Evolutionary conservation across 805 yeast species (phyloP), one percentile per base, ranked within the genome.

Genomic region (Kregervanrija delftensis): DNA sequence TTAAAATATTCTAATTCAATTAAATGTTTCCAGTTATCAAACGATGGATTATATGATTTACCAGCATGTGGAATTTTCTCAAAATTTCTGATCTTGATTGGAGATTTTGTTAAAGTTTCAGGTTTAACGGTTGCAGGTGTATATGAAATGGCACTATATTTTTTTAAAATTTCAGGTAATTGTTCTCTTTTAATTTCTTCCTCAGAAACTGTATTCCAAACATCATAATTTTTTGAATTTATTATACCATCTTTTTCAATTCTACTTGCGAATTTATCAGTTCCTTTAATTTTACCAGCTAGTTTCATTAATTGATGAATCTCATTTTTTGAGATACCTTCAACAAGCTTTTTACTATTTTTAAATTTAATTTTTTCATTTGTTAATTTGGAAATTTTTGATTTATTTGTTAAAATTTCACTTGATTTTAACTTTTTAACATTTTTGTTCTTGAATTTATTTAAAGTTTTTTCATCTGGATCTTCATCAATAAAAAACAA

Each of bases 1-100:
- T 71, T 69, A 42, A 61, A 72, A 54, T 73, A 82, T 64, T 89
- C 97, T 43, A 71, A 68, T 43, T 76, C 68, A 42, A 93, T 76
- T 53, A 90, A 72, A 14, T 63, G 65, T 54, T 79, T 79, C 99
- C 99, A 93, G 28, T 85, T 78, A 45, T 82, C 84, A 51, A 81
- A 69, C 11, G 91, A 74, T 22, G 99, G 99, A 60, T 93, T 93
- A 60, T 88, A 93, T 2, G 98, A 90, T 61, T 84, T 86, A 44
- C 98, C 98, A 2, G 83, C 93, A 55, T 83, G 82, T 11, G 96
- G 89, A 3, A 80, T 45, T 2, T 53, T 62, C 14, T 71, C 80
- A 39, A 66, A 55, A n/a, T 72, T 72, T 46, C 69, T 73, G 13
- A 86, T 75, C 36, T 55, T 55, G n/a, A 80, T 60, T 1, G 95